phyloP scores from a whole-genome alignment of 2,329 filamentous ascomycete genomes.

The Coniella lustricola region DNA sequence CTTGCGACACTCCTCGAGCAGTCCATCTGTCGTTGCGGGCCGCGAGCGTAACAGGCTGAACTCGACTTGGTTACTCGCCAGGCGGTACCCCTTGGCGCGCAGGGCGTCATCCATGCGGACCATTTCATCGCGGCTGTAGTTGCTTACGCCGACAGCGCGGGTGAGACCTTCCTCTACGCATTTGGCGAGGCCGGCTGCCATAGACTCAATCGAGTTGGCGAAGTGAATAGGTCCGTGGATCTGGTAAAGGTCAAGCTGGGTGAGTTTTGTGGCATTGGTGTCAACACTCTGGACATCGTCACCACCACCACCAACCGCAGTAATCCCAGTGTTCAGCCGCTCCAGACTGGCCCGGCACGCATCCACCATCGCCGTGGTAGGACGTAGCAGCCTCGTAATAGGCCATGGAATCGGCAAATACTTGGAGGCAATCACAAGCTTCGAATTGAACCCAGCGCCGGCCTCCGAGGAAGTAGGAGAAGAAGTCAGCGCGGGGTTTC shows the following conservation, averaged over 20 bases:
- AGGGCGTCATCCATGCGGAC: slow-evolving; percentile 34
- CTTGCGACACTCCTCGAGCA: slow-evolving; percentile 32
- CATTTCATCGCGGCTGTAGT: slow-evolving; percentile 35
- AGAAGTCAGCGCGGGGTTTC: slow-evolving; percentile 25
- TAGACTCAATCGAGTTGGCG: slow-evolving; percentile 28
- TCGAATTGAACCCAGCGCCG: no score
- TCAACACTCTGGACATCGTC: no score
- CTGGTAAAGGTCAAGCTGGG: slow-evolving; percentile 24
- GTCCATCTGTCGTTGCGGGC: slow-evolving; percentile 30
- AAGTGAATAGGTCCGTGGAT: slow-evolving; percentile 37
- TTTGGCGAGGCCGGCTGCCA: slow-evolving; percentile 34
- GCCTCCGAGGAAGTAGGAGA: no score
- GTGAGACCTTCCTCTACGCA: slow-evolving; percentile 35
- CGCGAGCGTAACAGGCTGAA: slow-evolving; percentile 34
- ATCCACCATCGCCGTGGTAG: slow-evolving; percentile 27
- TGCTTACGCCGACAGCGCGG: slow-evolving; percentile 35
- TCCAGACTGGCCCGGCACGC: slow-evolving; percentile 30
- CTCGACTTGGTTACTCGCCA: slow-evolving; percentile 38
- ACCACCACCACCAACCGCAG: no score
- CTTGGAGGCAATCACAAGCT: slow-evolving; percentile 35
- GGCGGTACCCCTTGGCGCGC: slow-evolving; percentile 28
- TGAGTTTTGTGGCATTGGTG: no score
- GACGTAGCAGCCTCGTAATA: slow-evolving; percentile 6
- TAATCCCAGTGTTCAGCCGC: slow-evolving; percentile 28
- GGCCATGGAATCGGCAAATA: slow-evolving; percentile 27